phyloP scores from a whole-genome alignment of 2,329 filamentous ascomycete genomes.

The Colletotrichum cuscutae region DNA sequence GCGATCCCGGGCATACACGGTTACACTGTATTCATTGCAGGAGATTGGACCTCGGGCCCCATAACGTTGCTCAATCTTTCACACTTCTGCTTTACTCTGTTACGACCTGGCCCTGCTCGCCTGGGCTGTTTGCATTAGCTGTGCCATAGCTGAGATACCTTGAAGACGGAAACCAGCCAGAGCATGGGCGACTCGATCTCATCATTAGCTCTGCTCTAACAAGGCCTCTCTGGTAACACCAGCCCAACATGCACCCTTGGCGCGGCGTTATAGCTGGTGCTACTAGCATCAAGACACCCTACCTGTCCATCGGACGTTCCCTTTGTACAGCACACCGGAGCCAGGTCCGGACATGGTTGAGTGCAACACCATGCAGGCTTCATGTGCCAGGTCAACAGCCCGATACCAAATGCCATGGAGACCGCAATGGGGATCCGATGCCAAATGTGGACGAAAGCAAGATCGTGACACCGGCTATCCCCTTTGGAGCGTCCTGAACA shows the following conservation, averaged over 20 bases:
- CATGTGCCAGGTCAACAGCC: background rate
- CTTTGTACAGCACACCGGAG: slow-evolving; percentile 6
- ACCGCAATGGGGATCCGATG: background rate
- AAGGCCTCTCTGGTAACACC: background rate
- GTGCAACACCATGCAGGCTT: background rate
- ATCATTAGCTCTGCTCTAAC: background rate
- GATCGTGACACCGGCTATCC: background rate
- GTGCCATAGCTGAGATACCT: background rate
- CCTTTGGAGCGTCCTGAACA: background rate
- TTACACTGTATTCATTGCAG: background rate
- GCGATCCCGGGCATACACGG: background rate
- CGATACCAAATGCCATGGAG: background rate
- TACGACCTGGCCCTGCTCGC: background rate
- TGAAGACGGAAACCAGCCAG: background rate
- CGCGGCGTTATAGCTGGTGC: background rate
- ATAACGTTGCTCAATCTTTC: background rate
- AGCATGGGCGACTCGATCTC: background rate
- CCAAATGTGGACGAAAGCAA: slow-evolving; percentile 1
- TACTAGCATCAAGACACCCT: background rate
- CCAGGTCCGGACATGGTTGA: background rate
- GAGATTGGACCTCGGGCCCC: background rate
- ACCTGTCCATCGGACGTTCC: background rate
- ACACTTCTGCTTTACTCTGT: background rate
- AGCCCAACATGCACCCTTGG: background rate
- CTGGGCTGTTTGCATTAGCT: background rate